Conservation (phyloP, 805 yeast genomes). For the Saturnispora sekii region DNA sequence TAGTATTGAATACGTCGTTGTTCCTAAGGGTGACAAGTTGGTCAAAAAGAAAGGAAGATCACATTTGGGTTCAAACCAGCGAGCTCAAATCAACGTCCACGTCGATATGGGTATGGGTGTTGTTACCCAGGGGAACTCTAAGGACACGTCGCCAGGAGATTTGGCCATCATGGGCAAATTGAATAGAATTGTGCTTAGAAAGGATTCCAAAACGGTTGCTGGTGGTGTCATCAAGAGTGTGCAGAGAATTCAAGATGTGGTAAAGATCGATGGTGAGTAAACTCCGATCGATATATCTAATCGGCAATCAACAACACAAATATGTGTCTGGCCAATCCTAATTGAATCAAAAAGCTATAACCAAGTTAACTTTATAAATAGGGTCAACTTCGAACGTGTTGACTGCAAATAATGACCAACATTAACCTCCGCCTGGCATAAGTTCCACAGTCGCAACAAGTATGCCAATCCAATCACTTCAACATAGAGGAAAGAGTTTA, state of each 20-base stretch:
- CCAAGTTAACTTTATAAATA: no score
- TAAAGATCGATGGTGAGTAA: no score
- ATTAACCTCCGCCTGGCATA: no score
- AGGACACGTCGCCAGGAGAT: neutral
- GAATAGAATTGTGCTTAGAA: constrained; percentile 61
- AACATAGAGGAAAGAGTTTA: neutral
- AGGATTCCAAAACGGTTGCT: constrained; percentile 65
- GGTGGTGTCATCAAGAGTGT: constrained; percentile 21
- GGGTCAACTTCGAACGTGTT: no score
- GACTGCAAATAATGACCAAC: no score
- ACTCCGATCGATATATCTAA: no score
- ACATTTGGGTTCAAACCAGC: constrained; percentile 52
- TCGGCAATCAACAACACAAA: no score
- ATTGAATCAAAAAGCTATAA: no score
- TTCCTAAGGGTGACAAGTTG: constrained; percentile 21
- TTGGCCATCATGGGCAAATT: constrained; percentile 21
- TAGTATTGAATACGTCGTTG: constrained; percentile 28
- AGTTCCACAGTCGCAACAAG: no score
- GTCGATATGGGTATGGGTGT: constrained; percentile 6
- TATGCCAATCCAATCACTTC: no score
- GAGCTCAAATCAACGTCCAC: constrained; percentile 46
- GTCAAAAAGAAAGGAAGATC: constrained; percentile 40
- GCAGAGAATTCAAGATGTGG: no score
- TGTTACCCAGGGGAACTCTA: neutral
- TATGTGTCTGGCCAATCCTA: no score